phyloP scores from a whole-genome alignment of 2,329 filamentous ascomycete genomes.

The Orbilia brochopaga region DNA sequence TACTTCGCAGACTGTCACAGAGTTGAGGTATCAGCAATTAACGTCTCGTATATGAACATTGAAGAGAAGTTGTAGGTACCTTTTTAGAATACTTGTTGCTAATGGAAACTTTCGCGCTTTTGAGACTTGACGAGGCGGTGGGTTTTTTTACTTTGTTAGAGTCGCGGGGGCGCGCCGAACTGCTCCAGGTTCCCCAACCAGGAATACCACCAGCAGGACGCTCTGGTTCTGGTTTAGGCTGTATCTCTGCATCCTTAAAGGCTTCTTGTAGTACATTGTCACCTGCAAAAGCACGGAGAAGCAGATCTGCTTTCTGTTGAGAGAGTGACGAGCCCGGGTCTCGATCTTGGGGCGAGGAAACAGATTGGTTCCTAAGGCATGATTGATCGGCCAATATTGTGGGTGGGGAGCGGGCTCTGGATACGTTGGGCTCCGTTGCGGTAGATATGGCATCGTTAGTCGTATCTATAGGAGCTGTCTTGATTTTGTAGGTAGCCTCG shows the following conservation, averaged over 20 bases:
- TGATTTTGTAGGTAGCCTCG: background rate
- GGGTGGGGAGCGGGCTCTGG: background rate
- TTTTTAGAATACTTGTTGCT: constrained; percentile 91
- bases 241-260: constrained; percentile 75
- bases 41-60: constrained; percentile 10
- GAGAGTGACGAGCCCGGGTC: background rate
- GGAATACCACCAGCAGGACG: constrained; percentile 78
- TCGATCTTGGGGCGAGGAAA: too few species aligned
- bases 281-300: constrained; percentile 84
- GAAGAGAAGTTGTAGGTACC: constrained; percentile 61
- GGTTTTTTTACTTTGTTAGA: constrained; percentile 24
- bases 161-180: constrained; percentile 63
- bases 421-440: background rate
- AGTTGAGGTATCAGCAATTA: constrained; percentile 52
- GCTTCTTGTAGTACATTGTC: constrained; percentile 79
- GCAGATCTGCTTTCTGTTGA: constrained; percentile 63
- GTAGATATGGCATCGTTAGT: background rate
- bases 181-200: constrained; percentile 90
- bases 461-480: background rate
- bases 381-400: background rate
- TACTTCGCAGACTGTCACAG: constrained; percentile 76
- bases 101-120: constrained; percentile 73
- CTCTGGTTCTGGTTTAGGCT: constrained; percentile 81
- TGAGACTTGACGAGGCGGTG: constrained; percentile 57
- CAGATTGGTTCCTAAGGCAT: background rate